These are phyloP conservation scores for Rhodotorula sp. DNA, from an alignment of 1,284 basidiomycete species.

Conservation along the genomic window DNA sequence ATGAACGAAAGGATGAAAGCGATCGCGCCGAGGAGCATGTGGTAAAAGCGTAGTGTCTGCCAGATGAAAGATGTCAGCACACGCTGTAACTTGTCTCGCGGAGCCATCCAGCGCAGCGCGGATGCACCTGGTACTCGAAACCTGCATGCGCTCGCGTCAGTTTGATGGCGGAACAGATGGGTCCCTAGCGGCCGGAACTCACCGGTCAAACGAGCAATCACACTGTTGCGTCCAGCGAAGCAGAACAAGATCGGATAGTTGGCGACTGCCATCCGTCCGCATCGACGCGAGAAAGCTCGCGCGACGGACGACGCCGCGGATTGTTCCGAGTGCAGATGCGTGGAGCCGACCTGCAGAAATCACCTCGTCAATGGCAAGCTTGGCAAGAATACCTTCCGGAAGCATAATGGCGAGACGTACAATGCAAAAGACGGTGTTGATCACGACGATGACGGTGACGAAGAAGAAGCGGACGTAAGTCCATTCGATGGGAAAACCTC, in stretches of 20 bases:
- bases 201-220: conserved; percentile 26
- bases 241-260: conserved; percentile 26
- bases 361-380: background rate
- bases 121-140: conserved; percentile 19
- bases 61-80: background rate
- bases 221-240: conserved; percentile 29
- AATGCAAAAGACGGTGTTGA: conserved; percentile 18
- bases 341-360: background rate
- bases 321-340: background rate
- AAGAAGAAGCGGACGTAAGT: conserved; percentile 19
- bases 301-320: background rate
- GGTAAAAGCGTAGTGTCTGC: conserved; percentile 27
- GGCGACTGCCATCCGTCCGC: conserved; percentile 28
- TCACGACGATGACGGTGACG: conserved; percentile 4
- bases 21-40: conserved; percentile 26
- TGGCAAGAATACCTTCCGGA: background rate
- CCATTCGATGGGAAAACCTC: conserved; percentile 12
- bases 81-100: too few relatives aligned
- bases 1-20: conserved; percentile 26
- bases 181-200: background rate
- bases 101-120: background rate
- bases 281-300: conserved; percentile 5
- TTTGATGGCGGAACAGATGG: background rate
- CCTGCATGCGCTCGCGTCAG: background rate
- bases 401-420: background rate